These are phyloP conservation scores for Xylariaceae sp. DNA, from an alignment of 2,329 filamentous ascomycete genomes.

Conservation along the genomic window DNA sequence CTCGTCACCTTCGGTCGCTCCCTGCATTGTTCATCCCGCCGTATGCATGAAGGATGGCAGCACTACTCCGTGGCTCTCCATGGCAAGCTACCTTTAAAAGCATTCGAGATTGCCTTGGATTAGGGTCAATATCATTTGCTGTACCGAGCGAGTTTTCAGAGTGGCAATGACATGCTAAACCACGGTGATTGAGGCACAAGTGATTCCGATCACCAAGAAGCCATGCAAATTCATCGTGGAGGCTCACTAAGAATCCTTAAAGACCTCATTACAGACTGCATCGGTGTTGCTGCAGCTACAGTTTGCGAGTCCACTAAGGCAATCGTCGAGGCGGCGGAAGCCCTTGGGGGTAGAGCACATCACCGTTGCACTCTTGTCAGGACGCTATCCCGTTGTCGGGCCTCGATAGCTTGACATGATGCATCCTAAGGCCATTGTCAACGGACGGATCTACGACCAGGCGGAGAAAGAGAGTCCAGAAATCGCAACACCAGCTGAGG, in stretches of 20 bases:
- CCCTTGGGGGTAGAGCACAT: conserved; percentile 15
- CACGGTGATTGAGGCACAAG: too few species aligned
- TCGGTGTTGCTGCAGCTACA: conserved; percentile 23
- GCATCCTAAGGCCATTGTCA: conserved; percentile 25
- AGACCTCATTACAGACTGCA: conserved; percentile 22
- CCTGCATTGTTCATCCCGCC: too few species aligned
- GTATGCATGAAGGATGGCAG: too few species aligned
- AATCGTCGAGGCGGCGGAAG: conserved; percentile 21
- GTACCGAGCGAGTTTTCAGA: too few species aligned
- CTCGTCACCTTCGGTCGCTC: too few species aligned
- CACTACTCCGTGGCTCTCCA: too few species aligned
- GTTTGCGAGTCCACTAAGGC: conserved; percentile 21
- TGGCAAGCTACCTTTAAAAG: too few species aligned
- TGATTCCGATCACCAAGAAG: conserved; percentile 6
- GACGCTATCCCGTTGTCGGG: conserved; percentile 22
- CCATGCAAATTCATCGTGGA: conserved; percentile 20
- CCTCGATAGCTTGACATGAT: conserved; percentile 21
- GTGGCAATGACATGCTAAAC: too few species aligned
- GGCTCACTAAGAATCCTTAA: conserved; percentile 20
- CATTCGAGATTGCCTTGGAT: too few species aligned
- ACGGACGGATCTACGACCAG: conserved; percentile 24
- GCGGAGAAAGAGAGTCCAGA: conserved; percentile 16
- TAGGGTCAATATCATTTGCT: too few species aligned
- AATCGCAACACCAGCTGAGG: too few species aligned
- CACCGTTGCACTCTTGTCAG: conserved; percentile 19